Conservation (phyloP, 768 basidiomycete species). For the Boletus barrowsii region DNA sequence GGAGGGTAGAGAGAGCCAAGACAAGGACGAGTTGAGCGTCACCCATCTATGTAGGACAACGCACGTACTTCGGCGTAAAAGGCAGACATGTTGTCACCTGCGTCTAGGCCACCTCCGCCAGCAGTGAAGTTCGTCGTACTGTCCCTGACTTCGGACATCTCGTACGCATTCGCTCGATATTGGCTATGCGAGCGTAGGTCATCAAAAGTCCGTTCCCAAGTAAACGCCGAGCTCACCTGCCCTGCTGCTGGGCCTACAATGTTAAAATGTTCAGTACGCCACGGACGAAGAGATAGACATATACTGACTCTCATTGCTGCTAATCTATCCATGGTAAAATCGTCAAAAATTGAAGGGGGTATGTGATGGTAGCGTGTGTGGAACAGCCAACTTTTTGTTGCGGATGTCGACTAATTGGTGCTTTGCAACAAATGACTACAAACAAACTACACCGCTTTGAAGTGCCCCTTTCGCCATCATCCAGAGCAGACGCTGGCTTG, state of each 20-base stretch:
- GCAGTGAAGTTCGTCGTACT: conserved; percentile 51
- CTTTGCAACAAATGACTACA: conserved; percentile 15
- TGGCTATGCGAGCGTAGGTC: conserved; percentile 17
- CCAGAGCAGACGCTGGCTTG: no score
- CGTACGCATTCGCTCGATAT: conserved; percentile 55
- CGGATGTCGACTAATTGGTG: not conserved
- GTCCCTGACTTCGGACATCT: conserved; percentile 68
- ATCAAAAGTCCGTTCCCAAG: not conserved
- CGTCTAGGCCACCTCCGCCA: conserved; percentile 37
- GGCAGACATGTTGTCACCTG: conserved; percentile 55
- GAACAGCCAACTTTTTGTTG: conserved; percentile 1
- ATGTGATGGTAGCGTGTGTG: no score
- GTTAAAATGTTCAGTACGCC: conserved; percentile 4
- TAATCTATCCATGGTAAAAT: conserved; percentile 69
- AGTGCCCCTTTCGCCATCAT: no score
- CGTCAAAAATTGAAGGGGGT: conserved; percentile 51
- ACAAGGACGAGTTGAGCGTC: not conserved
- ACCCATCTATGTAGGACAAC: not conserved
- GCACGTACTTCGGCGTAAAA: conserved; percentile 71
- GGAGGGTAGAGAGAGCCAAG: not conserved
- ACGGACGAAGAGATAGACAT: not conserved
- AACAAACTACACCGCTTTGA: conserved; percentile 12
- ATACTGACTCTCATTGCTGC: conserved; percentile 75
- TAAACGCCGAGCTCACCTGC: conserved; percentile 38
- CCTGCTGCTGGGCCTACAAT: conserved; percentile 71